A percentile compares a stretch with the other conserved stretches of the same genome.
phyloP scores from a whole-genome alignment of 441 rosid genomes.

The Theobroma grandiflorum region DNA sequence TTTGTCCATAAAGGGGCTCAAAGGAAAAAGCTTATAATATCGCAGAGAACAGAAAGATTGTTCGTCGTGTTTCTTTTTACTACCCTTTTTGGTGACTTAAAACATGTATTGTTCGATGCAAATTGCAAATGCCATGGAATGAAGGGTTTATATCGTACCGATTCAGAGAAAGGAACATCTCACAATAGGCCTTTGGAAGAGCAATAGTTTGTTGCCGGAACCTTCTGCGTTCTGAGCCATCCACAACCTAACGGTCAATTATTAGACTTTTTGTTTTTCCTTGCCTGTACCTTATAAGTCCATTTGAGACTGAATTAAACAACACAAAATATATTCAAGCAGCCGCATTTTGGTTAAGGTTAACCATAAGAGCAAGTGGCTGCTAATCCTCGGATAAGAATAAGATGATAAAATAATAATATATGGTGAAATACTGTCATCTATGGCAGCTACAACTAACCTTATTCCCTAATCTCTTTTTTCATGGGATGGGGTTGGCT shows the following conservation, averaged over 20 bases:
- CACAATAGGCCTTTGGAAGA: too few species aligned
- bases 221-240: slow-evolving; percentile 2
- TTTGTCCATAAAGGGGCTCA: not conserved
- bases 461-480: not conserved
- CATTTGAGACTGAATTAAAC: slow-evolving; percentile 8
- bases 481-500: not conserved
- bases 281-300: not conserved
- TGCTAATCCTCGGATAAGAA: slow-evolving; percentile 1
- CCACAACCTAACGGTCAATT: slow-evolving; percentile 13
- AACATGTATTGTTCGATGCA: not conserved
- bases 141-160: slow-evolving; percentile 3
- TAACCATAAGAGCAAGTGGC: not conserved
- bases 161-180: not conserved
- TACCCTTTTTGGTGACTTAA: not conserved
- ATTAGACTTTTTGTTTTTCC: not conserved
- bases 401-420: too few species aligned
- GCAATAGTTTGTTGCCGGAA: not conserved
- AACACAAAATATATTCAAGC: not conserved
- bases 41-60: not conserved
- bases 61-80: not conserved
- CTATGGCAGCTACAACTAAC: not conserved
- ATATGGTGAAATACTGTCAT: not conserved
- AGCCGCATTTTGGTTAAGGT: not conserved
- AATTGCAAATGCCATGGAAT: not conserved
- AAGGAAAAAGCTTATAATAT: not conserved